Evolutionary conservation across 2,329 filamentous ascomycete genomes (phyloP), one percentile per base, ranked within the genome.

Genomic region (Claviceps arundinis): DNA sequence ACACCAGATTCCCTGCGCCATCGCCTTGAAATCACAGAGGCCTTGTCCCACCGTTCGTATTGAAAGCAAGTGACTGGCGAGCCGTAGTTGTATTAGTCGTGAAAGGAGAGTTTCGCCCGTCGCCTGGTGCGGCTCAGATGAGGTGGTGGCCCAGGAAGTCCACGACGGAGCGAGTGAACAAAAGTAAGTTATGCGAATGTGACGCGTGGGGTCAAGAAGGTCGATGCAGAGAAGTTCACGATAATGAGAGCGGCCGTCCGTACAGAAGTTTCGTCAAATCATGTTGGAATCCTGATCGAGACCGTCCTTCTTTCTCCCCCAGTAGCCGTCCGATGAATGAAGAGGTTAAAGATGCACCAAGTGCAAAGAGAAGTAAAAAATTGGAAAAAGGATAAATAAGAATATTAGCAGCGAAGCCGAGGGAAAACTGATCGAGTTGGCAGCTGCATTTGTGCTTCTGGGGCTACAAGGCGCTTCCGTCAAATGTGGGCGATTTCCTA

Each of bases 361-460:
- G 19, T 43, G 19, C 30, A 14, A 24, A 43, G 19, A 19, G 4
- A 42, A 11, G 17, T 22, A 55, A 54, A 50, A 47, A 42, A 45
- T n/a, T 26, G 37, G 26, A 37, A 24, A 2, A 46, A 16, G 37
- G 8, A 24, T 14, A 37, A 44, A 56, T 54, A 54, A 50, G 51
- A 50, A 50, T 57, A 54, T 58, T 55, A 51, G 48, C 54, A 61
- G 49, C 59, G 60, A 59, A 62, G 50, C 54, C 52, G 60, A 55
- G 30, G 30, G 50, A 48, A 46, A 53, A 52, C 37, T 38, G 17
- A 30, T 46, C 22, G 48, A 53, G 41, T 59, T 48, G 55, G 52
- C 41, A 51, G 51, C 58, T 56, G 57, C 53, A 54, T 56, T 59
- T 57, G 59, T 55, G 17, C 14, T 56, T 54, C 30, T 34, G 9